These are phyloP conservation scores for Nemophila menziesii DNA, from an alignment of 257 asterid genomes.

Conservation along the genomic window DNA sequence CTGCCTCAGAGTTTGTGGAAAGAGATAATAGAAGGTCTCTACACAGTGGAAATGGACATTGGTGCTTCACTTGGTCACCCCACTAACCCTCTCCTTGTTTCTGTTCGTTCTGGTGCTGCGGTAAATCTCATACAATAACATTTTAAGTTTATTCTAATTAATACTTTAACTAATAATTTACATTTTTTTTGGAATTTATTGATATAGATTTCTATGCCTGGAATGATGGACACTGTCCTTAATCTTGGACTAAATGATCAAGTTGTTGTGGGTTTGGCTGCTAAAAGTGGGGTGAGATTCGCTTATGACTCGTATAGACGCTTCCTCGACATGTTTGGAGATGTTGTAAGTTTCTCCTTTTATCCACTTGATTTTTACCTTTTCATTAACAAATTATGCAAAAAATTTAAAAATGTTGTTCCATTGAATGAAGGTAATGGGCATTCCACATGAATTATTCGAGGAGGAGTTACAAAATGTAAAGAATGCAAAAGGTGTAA, in stretches of 20 bases:
- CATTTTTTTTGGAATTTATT: too few species aligned
- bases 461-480: constrained; percentile 63
- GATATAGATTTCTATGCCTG: constrained; percentile 99
- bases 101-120: constrained; percentile 91
- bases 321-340: constrained; percentile 91
- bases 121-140: too few species aligned
- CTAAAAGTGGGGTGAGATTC: constrained; percentile 83
- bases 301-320: constrained; percentile 87
- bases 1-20: constrained; percentile 73
- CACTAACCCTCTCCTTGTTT: constrained; percentile 71
- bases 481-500: constrained; percentile 44
- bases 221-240: constrained; percentile 98
- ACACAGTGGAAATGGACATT: constrained; percentile 60
- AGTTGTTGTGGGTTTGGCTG: constrained; percentile 74
- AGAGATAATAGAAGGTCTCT: constrained; percentile 61
- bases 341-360: constrained; percentile 49
- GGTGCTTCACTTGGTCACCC: constrained; percentile 85
- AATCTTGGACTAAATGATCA: constrained; percentile 86
- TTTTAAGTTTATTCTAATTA: background rate
- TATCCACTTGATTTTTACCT: background rate
- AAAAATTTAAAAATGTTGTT: background rate
- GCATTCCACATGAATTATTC: constrained; percentile 66
- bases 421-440: constrained; percentile 60
- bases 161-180: background rate
- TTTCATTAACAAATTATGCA: background rate